These are phyloP conservation scores for Crithidia acanthocephali DNA, from an alignment of 208 protist species.

Conservation along the genomic window DNA sequence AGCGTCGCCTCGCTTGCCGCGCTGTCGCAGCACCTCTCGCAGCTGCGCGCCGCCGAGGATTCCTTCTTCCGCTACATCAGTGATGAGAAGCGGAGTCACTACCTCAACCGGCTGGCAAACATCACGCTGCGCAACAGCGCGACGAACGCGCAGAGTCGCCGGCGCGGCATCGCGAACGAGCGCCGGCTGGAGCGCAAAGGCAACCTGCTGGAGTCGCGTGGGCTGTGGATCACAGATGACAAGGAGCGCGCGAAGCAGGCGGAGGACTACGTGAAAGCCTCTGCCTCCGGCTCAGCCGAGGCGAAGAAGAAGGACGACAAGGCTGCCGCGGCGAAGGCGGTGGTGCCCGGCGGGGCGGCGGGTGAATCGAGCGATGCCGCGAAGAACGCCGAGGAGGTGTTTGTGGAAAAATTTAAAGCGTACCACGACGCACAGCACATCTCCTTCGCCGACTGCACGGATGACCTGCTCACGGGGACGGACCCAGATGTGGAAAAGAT, in stretches of 20 bases:
- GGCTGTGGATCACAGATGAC: slow-evolving; percentile 77
- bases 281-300: slow-evolving; percentile 12
- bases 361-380: slow-evolving; percentile 18
- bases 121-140: slow-evolving; percentile 70
- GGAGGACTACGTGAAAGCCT: slow-evolving; percentile 48
- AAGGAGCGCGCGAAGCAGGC: slow-evolving; percentile 58
- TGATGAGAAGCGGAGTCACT: slow-evolving; percentile 56
- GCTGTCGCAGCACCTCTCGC: slow-evolving; percentile 42
- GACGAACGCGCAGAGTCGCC: slow-evolving; percentile 51
- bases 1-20: background rate
- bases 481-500: slow-evolving; percentile 25
- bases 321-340: slow-evolving; percentile 1
- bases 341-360: background rate
- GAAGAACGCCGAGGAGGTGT: slow-evolving; percentile 19
- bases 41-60: slow-evolving; percentile 44
- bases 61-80: slow-evolving; percentile 70
- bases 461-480: slow-evolving; percentile 12
- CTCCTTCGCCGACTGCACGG: slow-evolving; percentile 24
- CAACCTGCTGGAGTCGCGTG: slow-evolving; percentile 69
- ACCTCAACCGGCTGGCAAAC: slow-evolving; percentile 56
- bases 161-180: slow-evolving; percentile 70
- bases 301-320: slow-evolving; percentile 21
- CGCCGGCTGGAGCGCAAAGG: slow-evolving; percentile 55
- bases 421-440: slow-evolving; percentile 32
- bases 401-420: slow-evolving; percentile 36